Evolutionary conservation across 495 filamentous ascomycete genomes (phyloP), one percentile per base, ranked within the genome.

Genomic region (Aspergillus wentii): DNA sequence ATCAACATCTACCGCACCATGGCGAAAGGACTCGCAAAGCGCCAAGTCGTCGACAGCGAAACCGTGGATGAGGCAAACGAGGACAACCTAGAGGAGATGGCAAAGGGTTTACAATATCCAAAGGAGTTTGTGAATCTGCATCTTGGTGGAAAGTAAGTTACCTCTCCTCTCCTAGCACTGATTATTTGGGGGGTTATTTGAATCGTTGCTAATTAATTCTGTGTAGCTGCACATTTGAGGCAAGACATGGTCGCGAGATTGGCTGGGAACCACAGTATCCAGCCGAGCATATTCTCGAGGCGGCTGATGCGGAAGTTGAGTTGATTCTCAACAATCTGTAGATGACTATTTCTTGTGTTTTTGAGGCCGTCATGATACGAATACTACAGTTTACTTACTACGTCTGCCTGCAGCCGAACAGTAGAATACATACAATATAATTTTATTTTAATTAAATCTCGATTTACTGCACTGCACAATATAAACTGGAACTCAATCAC

Each of bases 1-100:
- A 51, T 68, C 23, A 62, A 73, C 33, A 19, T 76, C 2, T 75
- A 74, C 35, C 34, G 17, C 2, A 53, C 65, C 7, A 54, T 75
- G 37, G 69, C 60, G 1, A 46, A 43, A 8, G 52, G 51, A 5
- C 43, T 76, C 7, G 58, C 52, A 1, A 64, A 68, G 32, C 59
- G 61, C 4, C 42, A 45, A 2, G 37, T 61, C 8, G 44, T 74
- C 5, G 56, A 49, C 7, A 58, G 63, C 34, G 59, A 49, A 0
- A 40, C 20, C 0, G 57, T 73, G 2, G 20, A 35, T 5, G 8
- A 46, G 10, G 66, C 62, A 4, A 41, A 68, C 41, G 58, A 63
- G 0, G 25, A 25, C 3, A 54, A 35, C 5, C 32, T 71, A 22
- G 51, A 56, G 18, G 14, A 46, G 16, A 71, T 74, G 58, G 69